Conservation (phyloP, 495 filamentous ascomycete genomes). For the Neurospora sp. region DNA sequence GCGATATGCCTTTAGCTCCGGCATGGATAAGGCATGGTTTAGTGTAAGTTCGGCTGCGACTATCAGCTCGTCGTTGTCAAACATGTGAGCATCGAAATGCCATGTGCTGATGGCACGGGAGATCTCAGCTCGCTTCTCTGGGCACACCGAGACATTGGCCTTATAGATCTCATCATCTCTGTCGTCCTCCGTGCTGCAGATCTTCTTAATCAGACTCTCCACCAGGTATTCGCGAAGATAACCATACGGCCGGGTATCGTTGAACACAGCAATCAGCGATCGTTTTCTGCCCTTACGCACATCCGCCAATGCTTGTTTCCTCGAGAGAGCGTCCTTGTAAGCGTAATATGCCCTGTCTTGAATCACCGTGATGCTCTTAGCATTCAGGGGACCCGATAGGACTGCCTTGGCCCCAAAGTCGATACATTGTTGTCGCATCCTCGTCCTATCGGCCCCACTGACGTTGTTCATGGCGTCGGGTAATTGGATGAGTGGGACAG, state of each 20-base stretch:
- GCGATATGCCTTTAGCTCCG: constrained; percentile 69
- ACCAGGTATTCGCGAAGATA: constrained; percentile 84
- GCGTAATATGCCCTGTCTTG: constrained; percentile 75
- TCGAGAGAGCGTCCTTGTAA: constrained; percentile 57
- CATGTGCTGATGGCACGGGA: constrained; percentile 65
- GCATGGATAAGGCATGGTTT: constrained; percentile 75
- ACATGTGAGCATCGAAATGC: constrained; percentile 82
- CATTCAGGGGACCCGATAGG: constrained; percentile 63
- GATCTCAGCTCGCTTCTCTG: constrained; percentile 51
- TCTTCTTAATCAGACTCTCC: constrained; percentile 80
- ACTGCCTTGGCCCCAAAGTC: constrained; percentile 83
- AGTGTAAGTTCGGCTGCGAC: constrained; percentile 74
- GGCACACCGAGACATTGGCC: constrained; percentile 37
- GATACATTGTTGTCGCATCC: constrained; percentile 52
- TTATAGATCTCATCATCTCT: constrained; percentile 29
- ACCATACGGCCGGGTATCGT: constrained; percentile 68
- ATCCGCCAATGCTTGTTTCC: constrained; percentile 56
- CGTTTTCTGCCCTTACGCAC: constrained; percentile 64
- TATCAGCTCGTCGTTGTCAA: constrained; percentile 78
- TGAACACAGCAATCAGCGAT: constrained; percentile 85
- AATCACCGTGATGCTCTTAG: constrained; percentile 57
- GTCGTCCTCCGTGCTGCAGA: constrained; percentile 60
- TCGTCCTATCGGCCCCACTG: constrained; percentile 31
- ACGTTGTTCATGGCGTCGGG: constrained; percentile 26
- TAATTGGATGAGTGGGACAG: constrained; percentile 53